Base-by-base conservation (phyloP, 2,329 filamentous ascomycete genomes). In the Alternaria conjuncta region DNA sequence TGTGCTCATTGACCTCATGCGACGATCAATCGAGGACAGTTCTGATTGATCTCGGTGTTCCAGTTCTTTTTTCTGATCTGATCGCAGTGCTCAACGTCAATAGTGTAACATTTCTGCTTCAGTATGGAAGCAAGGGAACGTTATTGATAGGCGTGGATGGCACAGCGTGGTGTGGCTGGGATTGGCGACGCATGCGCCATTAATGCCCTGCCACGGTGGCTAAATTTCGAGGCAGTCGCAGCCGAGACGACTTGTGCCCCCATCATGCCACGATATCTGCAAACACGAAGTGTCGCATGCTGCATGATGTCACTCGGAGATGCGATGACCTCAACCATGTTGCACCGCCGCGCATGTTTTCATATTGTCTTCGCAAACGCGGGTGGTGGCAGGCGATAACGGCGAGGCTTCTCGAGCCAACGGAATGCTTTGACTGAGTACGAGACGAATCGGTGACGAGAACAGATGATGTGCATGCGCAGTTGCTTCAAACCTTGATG, bases 161-260 rank as follows among this genome's bases (percentile, higher is more conserved):
- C 61, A 63, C 41, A 47, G 54, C 32, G 55, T 54, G 58, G 44
- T 56, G 53, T 57, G 46, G 55, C 56, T 65, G 64, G 64, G 66
- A 60, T 65, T 69, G 63, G 68, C 64, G 55, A 51, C 18, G 64
- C 64, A 64, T 67, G 68, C 68, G 68, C 68, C 66, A 70, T 70
- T 68, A 62, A 60, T 45, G 64, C 63, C 68, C 41, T 45, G 50
- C 59, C 55, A 60, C 61, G 57, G 28, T 45, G 32, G 45, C 51
- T 54, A 51, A 54, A 55, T 21, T 51, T 23, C 21, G 50, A 55
- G 50, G 57, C 57, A 64, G 51, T 20, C 45, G 47, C 45, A 50
- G 41, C 49, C 49, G 44, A 43, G 18, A 21, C 50, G 41, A 18
- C 36, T 41, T 18, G 36, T 41, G 36, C 36, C 36, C 15, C 36